Evolutionary conservation across 768 basidiomycete genomes (phyloP), one percentile per base, ranked within the genome.

Genomic region (Xanthoconium stramineum): DNA sequence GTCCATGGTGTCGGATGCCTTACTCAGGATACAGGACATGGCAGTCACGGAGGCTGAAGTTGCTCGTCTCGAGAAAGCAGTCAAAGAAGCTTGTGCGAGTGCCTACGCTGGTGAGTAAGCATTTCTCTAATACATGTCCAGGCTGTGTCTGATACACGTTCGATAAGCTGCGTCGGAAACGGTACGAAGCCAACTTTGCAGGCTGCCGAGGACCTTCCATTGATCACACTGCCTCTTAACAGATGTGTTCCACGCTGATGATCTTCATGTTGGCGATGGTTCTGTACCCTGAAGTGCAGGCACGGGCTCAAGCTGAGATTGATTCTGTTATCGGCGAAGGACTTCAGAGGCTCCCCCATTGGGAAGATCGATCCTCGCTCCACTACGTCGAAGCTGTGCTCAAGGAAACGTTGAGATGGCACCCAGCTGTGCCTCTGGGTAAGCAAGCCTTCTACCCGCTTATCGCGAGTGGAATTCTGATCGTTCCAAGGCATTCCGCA

Each of bases 401-500:
- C 39, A 61, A 60, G 32, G 70, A 61, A 58, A 61, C 65, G 20
- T 58, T 62, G 55, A 63, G 67, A 42, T 69, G 69, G 63, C 52
- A 69, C 29, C 63, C 65, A 6, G 39, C 44, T 4, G 53, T 15
- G 13, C 61, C 58, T 24, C 49, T 61, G 9, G 58, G 65, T 57
- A 45, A 55, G 55, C 36, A 11, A 24, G 30, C 28, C 19, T 29
- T 20, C 7, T 6, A 19, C 6, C 24, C 28, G 46, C 53, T 37
- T 36, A 7, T 30, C 3, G 8, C 13, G 14, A 13, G 0, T 13
- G n/a, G 15, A 37, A 40, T 1, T 50, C 40, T 47, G 37, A 48
- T 56, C 10, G 5, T 28, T 29, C 19, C 20, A 43, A 67, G 71
- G 68, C 6, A 53, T 72, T n/a, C 68, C 71, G 7, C 75, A 74